These are phyloP conservation scores for Setaria viridis DNA, from an alignment of 202 grass and related monocot species.

Conservation along the genomic window DNA sequence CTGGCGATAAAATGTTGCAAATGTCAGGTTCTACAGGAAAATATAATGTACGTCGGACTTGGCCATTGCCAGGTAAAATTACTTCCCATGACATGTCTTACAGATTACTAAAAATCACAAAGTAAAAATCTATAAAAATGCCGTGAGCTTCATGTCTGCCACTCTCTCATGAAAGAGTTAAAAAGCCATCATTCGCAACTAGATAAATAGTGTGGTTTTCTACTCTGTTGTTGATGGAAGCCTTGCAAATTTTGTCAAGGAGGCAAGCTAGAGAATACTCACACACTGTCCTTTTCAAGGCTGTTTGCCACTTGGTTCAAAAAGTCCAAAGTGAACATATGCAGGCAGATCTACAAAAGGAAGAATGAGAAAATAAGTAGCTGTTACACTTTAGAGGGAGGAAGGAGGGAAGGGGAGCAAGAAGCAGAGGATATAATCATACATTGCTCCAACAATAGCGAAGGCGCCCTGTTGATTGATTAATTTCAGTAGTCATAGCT, in stretches of 20 bases:
- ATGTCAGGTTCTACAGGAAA: slow-evolving; percentile 13
- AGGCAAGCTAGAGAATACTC: slow-evolving; percentile 50
- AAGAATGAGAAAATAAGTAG: slow-evolving; percentile 7
- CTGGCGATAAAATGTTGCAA: slow-evolving; percentile 50
- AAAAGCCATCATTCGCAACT: background rate
- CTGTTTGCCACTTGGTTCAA: slow-evolving; percentile 90
- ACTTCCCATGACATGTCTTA: slow-evolving; percentile 2
- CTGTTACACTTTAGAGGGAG: slow-evolving; percentile 8
- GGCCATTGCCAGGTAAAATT: slow-evolving; percentile 5
- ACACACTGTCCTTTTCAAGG: slow-evolving; percentile 99
- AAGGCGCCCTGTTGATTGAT: slow-evolving; percentile 94
- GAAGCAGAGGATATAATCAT: slow-evolving; percentile 51
- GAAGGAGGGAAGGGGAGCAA: background rate
- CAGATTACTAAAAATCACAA: background rate
- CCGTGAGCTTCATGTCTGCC: background rate
- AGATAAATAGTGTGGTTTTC: slow-evolving; percentile 4
- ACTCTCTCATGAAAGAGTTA: slow-evolving; percentile 18
- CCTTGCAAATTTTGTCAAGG: background rate
- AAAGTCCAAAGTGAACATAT: slow-evolving; percentile 97
- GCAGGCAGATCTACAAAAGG: slow-evolving; percentile 70
- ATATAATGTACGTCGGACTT: background rate
- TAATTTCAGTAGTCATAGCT: slow-evolving; percentile 90
- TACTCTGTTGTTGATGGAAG: background rate
- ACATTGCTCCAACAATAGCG: slow-evolving; percentile 99
- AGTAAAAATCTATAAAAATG: background rate